Evolutionary conservation across 2,329 filamentous ascomycete genomes (phyloP), one percentile per base, ranked within the genome.

Genomic region (Microdochium trichocladiopsis): DNA sequence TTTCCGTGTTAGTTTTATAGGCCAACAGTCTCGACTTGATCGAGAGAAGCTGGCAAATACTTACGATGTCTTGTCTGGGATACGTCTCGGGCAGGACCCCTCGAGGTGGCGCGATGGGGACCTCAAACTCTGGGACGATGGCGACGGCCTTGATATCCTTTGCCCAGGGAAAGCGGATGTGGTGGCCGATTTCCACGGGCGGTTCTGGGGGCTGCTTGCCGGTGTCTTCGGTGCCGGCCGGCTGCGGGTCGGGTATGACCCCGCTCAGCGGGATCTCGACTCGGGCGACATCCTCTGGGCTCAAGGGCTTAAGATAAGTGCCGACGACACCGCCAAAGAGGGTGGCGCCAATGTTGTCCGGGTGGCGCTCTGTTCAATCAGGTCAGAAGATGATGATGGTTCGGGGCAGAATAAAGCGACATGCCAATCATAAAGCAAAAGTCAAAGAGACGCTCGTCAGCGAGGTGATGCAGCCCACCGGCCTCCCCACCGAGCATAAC

Each of bases 321-420:
- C 94, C 94, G 24, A 99, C 91, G 60, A 99, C 97, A 25, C 94
- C 94, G 59, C 94, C 94, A 63, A 95, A 97, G 33, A 97, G 82
- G 8, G 94, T 92, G 14, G 94, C 94, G 53, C 92, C 94, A 50
- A 99, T 90, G 66, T 96, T 96, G 72, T 96, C 91, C 11, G 91
- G 91, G 69, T 96, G 91, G 58, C 90, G 84, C 71, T 96, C 83
- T 84, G 56, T 67, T 70, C 24, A 23, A 61, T 48, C 28, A 9
- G 18, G 37, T n/a, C n/a, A n/a, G n/a, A n/a, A n/a, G n/a, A n/a
- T n/a, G n/a, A n/a, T n/a, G n/a, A n/a, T n/a, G n/a, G n/a, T n/a
- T n/a, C n/a, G n/a, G n/a, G n/a, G n/a, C n/a, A n/a, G n/a, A n/a
- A n/a, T n/a, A n/a, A 24, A 12, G n/a, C 21, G 48, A 21, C 74